Percentiles rank a stretch among this genome's conserved stretches.
Conservation (phyloP, 768 basidiomycete genomes). For the Podaxis sp. region DNA sequence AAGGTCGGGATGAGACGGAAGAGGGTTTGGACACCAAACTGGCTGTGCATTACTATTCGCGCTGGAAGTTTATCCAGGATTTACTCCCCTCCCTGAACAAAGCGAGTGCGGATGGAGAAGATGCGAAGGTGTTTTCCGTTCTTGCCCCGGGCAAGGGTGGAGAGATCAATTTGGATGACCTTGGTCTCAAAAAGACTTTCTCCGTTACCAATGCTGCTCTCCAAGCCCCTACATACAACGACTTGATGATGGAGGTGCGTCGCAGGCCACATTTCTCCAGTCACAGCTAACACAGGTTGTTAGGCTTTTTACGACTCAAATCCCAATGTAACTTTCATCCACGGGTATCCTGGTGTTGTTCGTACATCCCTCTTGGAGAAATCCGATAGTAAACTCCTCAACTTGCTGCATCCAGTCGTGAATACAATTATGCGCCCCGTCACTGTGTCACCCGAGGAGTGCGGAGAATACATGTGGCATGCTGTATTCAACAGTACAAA, state of each 20-base stretch:
- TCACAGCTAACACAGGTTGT: not conserved
- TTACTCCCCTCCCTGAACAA: conserved; percentile 38
- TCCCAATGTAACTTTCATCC: conserved; percentile 31
- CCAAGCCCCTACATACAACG: conserved; percentile 41
- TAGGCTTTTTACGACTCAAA: conserved; percentile 29
- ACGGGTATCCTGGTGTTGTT: conserved; percentile 34
- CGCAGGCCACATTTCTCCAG: not conserved
- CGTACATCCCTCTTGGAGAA: conserved; percentile 25
- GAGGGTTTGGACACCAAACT: conserved; percentile 31
- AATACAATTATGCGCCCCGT: conserved; percentile 22
- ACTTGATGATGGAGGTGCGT: conserved; percentile 49
- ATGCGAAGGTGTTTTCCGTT: conserved; percentile 47
- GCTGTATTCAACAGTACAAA: conserved; percentile 21
- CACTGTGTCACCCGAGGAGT: conserved; percentile 20
- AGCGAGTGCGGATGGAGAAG: conserved; percentile 44
- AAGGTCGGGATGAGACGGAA: conserved; percentile 28
- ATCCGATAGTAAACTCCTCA: conserved; percentile 23
- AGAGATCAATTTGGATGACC: conserved; percentile 38
- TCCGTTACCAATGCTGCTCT: conserved; percentile 27
- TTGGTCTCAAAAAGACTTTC: conserved; percentile 46
- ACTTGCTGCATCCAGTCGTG: conserved; percentile 16
- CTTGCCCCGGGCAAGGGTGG: conserved; percentile 32
- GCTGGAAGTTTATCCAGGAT: conserved; percentile 44
- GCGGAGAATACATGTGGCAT: conserved; percentile 37
- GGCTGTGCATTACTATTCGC: conserved; percentile 44